These are phyloP conservation scores for Pseudopyricularia javanii DNA, from an alignment of 2,329 filamentous ascomycete genomes.

Conservation along the genomic window DNA sequence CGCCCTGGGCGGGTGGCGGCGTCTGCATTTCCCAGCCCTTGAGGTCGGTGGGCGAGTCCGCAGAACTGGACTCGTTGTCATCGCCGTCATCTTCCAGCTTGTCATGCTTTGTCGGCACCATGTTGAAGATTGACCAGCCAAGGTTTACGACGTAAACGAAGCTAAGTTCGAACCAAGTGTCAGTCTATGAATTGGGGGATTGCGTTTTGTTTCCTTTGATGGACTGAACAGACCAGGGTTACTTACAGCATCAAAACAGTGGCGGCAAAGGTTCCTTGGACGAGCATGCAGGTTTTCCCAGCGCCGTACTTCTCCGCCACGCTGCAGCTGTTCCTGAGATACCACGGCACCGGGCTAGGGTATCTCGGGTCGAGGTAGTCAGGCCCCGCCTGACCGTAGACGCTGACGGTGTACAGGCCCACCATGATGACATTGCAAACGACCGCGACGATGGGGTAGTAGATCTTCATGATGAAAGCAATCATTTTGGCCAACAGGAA, in stretches of 20 bases:
- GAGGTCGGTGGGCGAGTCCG: conserved; percentile 12
- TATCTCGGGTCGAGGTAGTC: conserved; percentile 57
- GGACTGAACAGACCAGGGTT: neutral
- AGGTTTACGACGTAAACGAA: conserved; percentile 48
- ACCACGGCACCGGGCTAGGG: conserved; percentile 57
- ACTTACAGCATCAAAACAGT: conserved; percentile 58
- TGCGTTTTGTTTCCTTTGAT: too few species aligned
- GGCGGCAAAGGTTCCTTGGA: conserved; percentile 54
- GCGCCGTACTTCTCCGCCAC: conserved; percentile 42
- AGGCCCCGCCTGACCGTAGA: conserved; percentile 60
- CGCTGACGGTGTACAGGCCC: conserved; percentile 51
- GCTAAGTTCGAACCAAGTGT: conserved; percentile 22
- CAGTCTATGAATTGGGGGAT: neutral
- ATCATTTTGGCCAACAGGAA: conserved; percentile 60
- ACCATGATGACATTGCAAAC: conserved; percentile 44
- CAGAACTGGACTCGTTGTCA: conserved; percentile 19
- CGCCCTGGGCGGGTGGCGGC: neutral
- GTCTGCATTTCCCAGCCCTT: conserved; percentile 43
- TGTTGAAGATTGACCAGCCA: conserved; percentile 43
- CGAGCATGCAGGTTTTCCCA: conserved; percentile 50
- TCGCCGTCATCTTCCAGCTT: conserved; percentile 29
- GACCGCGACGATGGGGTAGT: conserved; percentile 52
- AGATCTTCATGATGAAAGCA: conserved; percentile 58
- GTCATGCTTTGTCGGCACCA: conserved; percentile 39
- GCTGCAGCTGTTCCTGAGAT: conserved; percentile 57